Base-by-base conservation (phyloP, 768 basidiomycete genomes). In the Russula lepida region DNA sequence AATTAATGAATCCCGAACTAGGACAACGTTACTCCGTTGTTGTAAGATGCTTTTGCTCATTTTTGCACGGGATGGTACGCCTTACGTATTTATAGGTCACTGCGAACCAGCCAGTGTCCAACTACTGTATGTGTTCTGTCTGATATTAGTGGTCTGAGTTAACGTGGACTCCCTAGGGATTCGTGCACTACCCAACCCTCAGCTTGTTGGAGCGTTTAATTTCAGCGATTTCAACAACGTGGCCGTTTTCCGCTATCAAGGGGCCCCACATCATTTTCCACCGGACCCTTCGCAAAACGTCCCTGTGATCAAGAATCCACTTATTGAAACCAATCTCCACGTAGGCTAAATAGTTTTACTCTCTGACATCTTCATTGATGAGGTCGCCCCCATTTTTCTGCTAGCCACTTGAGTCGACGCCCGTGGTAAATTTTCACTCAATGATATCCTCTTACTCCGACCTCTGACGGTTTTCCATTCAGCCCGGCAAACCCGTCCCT, bases 91-190 rank as follows among this genome's bases (percentile, higher is more conserved):
- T 17, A 23, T 53, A 71, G 60, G 67, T 81, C 17, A 70, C 72
- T 1, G 78, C 79, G 8, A 72, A 75, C 64, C 72, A 78, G 59
- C 65, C 71, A 8, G 70, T 78, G 12, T 71, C 65, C 41, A 81
- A 80, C 64, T 81, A 80, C 66, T 80, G 78, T 79, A 35, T 35
- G 65, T 68, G 62, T 51, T 54, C 60, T 21, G 23, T 58, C 13
- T 37, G 2, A 56, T 60, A 27, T 12, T 49, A 51, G 46, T 35
- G 21, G 28, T 47, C 13, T 1, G n/a, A 53, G 28, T 39, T 12
- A 56, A 43, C 23, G 13, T 9, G 8, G 54, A 43, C 17, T 15
- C 15, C 35, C 35, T 58, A 67, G 51, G 65, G 68, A 61, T 59
- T 32, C 70, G 74, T 70, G 27, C 56, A 67, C 57, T 63, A 0